These are phyloP conservation scores for Tubosaeta sp. DNA, from an alignment of 768 basidiomycete species.

Conservation along the genomic window DNA sequence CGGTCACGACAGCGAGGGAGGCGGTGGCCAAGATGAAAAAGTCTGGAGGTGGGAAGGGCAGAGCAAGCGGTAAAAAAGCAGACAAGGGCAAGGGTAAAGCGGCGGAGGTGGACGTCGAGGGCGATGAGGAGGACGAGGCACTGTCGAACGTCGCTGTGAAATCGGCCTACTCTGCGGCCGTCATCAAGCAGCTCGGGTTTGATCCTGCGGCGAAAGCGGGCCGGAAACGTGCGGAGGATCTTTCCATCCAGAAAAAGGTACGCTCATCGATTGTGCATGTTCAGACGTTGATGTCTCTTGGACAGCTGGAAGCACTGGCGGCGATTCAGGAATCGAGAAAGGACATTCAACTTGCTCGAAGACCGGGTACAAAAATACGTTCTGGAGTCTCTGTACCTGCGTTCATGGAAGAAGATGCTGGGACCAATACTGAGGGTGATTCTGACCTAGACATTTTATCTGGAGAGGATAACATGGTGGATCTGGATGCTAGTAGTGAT, in stretches of 20 bases:
- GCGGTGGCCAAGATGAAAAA: slow-evolving; percentile 30
- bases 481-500: slow-evolving; percentile 22
- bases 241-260: slow-evolving; percentile 57
- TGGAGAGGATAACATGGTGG: slow-evolving; percentile 15
- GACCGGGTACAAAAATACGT: slow-evolving; percentile 60
- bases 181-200: slow-evolving; percentile 74
- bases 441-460: slow-evolving; percentile 13
- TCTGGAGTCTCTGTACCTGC: slow-evolving; percentile 49
- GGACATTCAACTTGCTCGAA: slow-evolving; percentile 55
- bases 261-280: slow-evolving; percentile 1
- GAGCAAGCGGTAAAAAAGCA: slow-evolving; percentile 12
- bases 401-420: slow-evolving; percentile 23
- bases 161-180: slow-evolving; percentile 56
- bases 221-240: slow-evolving; percentile 37
- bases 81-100: slow-evolving; percentile 17
- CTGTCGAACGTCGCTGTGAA: slow-evolving; percentile 26
- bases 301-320: slow-evolving; percentile 55
- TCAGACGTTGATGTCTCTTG: neutral
- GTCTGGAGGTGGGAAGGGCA: slow-evolving; percentile 13
- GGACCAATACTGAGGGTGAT: neutral
- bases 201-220: slow-evolving; percentile 65
- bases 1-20: slow-evolving; percentile 58
- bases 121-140: slow-evolving; percentile 11
- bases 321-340: slow-evolving; percentile 47
- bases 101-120: slow-evolving; percentile 7